Evolutionary conservation across 371 early-diverging fungal genomes (phyloP), one percentile per base, ranked within the genome.

Genomic region (Saksenaea vasiformis): DNA sequence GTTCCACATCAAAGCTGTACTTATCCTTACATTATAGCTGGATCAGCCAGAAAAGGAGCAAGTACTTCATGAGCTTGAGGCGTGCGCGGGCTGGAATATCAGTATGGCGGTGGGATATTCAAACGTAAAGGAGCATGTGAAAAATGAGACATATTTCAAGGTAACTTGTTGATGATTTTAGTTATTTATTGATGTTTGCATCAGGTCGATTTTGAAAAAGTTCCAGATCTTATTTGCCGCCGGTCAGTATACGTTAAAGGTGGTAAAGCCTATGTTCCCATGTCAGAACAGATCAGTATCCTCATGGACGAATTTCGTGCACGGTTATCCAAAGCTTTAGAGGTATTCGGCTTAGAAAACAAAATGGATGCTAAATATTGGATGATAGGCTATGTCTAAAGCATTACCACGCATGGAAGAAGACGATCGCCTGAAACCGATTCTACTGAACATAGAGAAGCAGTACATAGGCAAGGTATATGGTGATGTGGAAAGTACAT

Each of bases 371-470:
- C n/a, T 39, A n/a, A 31, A 10, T 39, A 10, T 1, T 47, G 22
- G 10, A 26, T 26, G 36, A 55, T 67, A 85, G 86, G 74, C 78
- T 22, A 89, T 91, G 3, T 86, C 90, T 28, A 85, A 87, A 64
- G 85, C 90, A 8, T 71, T 98, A 62, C 95, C 95, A 44, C 81
- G 90, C 43, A 84, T 98, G 87, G 97, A 96, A 63, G 96, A 97
- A 73, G 97, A 97, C 68, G 95, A 95, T 66, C 89, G 98, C 24
- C 73, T 98, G 56, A 74, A 89, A 51, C 97, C 98, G 0, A 85
- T 98, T 27, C 82, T 98, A 51, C 76, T 86, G 62, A 94, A 93
- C 55, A 82, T 97, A 36, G 91, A 93, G 69, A 89, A 87, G 58
- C 95, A 97, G 69, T 89, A 91, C 62, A 73, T 89, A n/a, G 87